Percentiles rank a stretch among this genome's conserved stretches.
These are phyloP conservation scores for Ogataea saltuana DNA, from an alignment of 805 yeast genomes.

Conservation along the genomic window DNA sequence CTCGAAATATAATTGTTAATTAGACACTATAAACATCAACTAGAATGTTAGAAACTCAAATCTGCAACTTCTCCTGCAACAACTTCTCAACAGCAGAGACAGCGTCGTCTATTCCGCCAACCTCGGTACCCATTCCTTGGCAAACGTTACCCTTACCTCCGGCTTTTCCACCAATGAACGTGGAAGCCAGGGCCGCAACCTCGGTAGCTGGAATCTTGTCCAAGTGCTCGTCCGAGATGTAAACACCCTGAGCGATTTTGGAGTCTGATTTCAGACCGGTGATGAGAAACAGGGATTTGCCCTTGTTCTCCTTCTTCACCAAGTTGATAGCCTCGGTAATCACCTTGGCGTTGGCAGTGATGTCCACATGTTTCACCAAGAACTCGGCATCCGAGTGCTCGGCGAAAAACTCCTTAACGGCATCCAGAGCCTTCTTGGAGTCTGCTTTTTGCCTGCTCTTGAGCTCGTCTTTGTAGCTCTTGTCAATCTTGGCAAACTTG, in stretches of 20 bases:
- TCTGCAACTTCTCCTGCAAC: conserved; percentile 55
- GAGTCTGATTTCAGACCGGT: conserved; percentile 61
- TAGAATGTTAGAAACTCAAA: conserved; percentile 10
- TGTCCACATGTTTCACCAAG: conserved; percentile 67
- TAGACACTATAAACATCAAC: not conserved
- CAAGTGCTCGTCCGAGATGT: conserved; percentile 70
- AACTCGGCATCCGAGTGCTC: conserved; percentile 51
- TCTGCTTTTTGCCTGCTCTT: conserved; percentile 89
- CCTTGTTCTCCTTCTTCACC: conserved; percentile 73
- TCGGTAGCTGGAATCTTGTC: conserved; percentile 70
- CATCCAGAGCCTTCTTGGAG: conserved; percentile 75
- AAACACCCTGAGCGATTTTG: conserved; percentile 95
- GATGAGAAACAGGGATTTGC: conserved; percentile 74
- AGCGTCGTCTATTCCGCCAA: conserved; percentile 69
- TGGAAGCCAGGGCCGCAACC: conserved; percentile 69
- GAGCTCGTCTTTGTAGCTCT: conserved; percentile 81
- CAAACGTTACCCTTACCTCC: conserved; percentile 98
- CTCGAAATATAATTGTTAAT: too few relatives aligned
- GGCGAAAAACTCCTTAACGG: conserved; percentile 69
- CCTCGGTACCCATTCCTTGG: conserved; percentile 95
- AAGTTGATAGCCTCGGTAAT: conserved; percentile 88
- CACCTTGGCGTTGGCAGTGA: conserved; percentile 87
- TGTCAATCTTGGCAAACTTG: conserved; percentile 76
- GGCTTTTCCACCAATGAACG: conserved; percentile 89
- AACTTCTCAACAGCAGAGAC: conserved; percentile 64